Conservation (phyloP, 768 basidiomycete species). For the Lentinula edodes region DNA sequence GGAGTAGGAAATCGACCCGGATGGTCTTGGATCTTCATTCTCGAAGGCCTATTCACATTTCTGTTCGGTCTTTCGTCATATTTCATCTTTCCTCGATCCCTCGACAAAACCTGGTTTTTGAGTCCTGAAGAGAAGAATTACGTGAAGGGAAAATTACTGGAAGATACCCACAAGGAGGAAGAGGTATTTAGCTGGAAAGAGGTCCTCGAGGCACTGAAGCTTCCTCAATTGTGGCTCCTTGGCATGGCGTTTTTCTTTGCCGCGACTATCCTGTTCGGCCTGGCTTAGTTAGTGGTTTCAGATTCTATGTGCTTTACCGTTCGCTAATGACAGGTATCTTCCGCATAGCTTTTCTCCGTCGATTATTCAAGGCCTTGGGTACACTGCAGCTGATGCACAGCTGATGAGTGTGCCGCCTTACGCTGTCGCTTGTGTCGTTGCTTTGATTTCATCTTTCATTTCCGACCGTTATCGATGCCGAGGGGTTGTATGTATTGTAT, state of each 20-base stretch:
- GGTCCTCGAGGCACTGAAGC: neutral
- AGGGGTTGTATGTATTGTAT: slow-evolving; percentile 22
- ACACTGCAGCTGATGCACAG: slow-evolving; percentile 46
- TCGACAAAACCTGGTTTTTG: slow-evolving; percentile 26
- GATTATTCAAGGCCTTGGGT: slow-evolving; percentile 61
- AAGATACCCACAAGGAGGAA: neutral
- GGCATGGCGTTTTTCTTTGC: neutral
- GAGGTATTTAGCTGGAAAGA: neutral
- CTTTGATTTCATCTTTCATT: slow-evolving; percentile 16
- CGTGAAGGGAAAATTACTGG: slow-evolving; percentile 4
- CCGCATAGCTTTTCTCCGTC: slow-evolving; percentile 59
- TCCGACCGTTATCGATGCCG: slow-evolving; percentile 23
- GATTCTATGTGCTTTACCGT: neutral
- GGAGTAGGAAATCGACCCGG: slow-evolving; percentile 30
- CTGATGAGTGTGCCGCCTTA: slow-evolving; percentile 61
- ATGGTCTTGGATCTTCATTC: slow-evolving; percentile 37
- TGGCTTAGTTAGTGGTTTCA: slow-evolving; percentile 37
- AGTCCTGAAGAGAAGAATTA: slow-evolving; percentile 22
- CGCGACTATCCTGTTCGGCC: slow-evolving; percentile 30
- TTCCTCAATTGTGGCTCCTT: neutral
- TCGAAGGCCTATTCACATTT: slow-evolving; percentile 13
- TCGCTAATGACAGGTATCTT: neutral
- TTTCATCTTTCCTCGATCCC: slow-evolving; percentile 30
- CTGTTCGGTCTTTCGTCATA: slow-evolving; percentile 20
- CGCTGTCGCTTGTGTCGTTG: slow-evolving; percentile 37